Evolutionary conservation across 257 asterid species (phyloP).

Genomic region (Voacanga thouarsii): DNA sequence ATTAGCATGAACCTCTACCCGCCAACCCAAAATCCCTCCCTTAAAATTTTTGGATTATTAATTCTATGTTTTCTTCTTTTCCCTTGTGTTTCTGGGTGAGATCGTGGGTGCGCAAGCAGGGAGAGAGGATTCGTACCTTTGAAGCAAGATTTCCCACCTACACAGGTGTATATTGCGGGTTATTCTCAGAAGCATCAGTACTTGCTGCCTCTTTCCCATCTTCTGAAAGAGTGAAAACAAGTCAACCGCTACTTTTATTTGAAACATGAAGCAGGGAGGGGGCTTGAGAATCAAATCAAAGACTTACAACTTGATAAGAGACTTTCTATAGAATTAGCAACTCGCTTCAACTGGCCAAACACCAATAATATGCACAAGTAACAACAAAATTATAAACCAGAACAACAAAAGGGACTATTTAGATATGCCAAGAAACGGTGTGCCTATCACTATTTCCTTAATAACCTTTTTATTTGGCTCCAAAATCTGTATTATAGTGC

Average conservation of each 20-base stretch:
- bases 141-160: constrained; percentile 95
- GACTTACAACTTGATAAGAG: background rate
- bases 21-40: too few relatives aligned
- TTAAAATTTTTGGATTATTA: background rate
- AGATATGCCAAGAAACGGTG: background rate
- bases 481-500: background rate
- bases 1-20: too few relatives aligned
- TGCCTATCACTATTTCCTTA: background rate
- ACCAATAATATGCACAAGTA: background rate
- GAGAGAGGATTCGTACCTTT: constrained; percentile 45
- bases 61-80: background rate
- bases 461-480: background rate
- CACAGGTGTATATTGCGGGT: constrained; percentile 82
- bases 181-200: constrained; percentile 82
- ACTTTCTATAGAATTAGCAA: background rate
- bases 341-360: background rate
- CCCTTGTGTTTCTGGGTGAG: background rate
- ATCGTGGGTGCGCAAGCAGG: background rate
- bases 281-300: background rate
- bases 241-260: background rate
- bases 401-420: background rate
- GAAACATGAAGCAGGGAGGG: too few relatives aligned
- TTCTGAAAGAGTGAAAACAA: constrained; percentile 43
- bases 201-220: constrained; percentile 73
- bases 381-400: background rate